phyloP scores from a whole-genome alignment of 139 green algal species.

The Nannochloris sp. region DNA sequence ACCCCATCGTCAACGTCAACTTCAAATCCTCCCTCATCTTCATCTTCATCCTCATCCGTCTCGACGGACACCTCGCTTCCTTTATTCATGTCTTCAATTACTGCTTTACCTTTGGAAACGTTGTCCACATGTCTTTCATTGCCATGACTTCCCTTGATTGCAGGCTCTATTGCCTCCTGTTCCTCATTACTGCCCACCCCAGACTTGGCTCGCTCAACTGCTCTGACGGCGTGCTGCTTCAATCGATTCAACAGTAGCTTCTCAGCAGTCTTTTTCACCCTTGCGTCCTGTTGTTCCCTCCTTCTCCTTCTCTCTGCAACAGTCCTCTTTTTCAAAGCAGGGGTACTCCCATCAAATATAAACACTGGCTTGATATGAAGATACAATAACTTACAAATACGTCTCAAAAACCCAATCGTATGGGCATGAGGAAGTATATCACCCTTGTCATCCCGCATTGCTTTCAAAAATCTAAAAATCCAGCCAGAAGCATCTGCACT shows the following conservation, averaged over 20 bases:
- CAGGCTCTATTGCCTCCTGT: no score
- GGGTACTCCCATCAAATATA: slow-evolving; percentile 95
- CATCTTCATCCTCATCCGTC: neutral
- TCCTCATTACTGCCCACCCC: neutral
- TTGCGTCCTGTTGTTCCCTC: slow-evolving; percentile 59
- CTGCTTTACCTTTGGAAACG: neutral
- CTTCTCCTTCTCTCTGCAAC: slow-evolving; percentile 47
- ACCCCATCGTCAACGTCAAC: slow-evolving; percentile 12
- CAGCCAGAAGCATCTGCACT: slow-evolving; percentile 90
- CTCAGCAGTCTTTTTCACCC: slow-evolving; percentile 74
- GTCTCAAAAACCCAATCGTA: slow-evolving; percentile 90
- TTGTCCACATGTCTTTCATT: neutral
- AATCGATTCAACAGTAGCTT: slow-evolving; percentile 89
- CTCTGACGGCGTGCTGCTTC: slow-evolving; percentile 38
- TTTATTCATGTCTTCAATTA: neutral
- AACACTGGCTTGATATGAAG: slow-evolving; percentile 89
- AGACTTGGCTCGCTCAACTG: neutral
- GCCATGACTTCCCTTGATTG: neutral
- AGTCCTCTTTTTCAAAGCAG: slow-evolving; percentile 85
- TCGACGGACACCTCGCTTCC: neutral
- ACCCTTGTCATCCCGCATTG: slow-evolving; percentile 86
- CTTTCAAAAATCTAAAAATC: slow-evolving; percentile 92
- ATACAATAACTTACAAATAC: slow-evolving; percentile 93
- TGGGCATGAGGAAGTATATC: slow-evolving; percentile 91
- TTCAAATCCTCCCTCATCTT: neutral